A percentile compares a stretch with the other conserved stretches of the same genome.
Evolutionary conservation across 163 green algal genomes (phyloP).

Genomic region (Coccomyxa subellipsoidea): DNA sequence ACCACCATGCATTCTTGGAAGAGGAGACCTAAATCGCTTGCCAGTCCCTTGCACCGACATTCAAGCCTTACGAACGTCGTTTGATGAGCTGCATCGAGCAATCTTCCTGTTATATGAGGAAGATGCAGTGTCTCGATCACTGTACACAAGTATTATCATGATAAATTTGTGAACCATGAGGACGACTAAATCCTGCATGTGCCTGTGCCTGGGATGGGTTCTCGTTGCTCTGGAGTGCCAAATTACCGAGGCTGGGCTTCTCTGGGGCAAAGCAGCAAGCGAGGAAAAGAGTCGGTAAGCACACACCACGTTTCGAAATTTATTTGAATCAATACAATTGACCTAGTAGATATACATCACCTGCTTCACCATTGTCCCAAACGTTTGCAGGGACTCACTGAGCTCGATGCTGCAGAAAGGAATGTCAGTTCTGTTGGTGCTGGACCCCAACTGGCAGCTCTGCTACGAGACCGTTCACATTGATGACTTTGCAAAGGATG

Average conservation of each 20-base stretch:
- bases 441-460: background rate
- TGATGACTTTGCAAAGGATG: background rate
- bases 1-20: background rate
- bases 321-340: too few relatives aligned
- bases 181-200: background rate
- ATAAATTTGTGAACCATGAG: background rate
- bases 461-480: background rate
- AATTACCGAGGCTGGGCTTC: too few relatives aligned
- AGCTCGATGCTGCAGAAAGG: background rate
- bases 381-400: background rate
- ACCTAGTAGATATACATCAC: too few relatives aligned
- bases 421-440: background rate
- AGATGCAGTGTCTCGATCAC: background rate
- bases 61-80: too few relatives aligned
- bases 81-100: too few relatives aligned
- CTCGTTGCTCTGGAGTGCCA: too few relatives aligned
- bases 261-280: too few relatives aligned
- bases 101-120: too few relatives aligned
- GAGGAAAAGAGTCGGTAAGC: too few relatives aligned
- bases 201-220: background rate
- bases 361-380: too few relatives aligned
- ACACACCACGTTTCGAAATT: too few relatives aligned
- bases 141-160: background rate
- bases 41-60: background rate
- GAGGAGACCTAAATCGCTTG: background rate